Evolutionary conservation across 108 stramenopile genomes (phyloP).

Genomic region (Bacterosira constricta): DNA sequence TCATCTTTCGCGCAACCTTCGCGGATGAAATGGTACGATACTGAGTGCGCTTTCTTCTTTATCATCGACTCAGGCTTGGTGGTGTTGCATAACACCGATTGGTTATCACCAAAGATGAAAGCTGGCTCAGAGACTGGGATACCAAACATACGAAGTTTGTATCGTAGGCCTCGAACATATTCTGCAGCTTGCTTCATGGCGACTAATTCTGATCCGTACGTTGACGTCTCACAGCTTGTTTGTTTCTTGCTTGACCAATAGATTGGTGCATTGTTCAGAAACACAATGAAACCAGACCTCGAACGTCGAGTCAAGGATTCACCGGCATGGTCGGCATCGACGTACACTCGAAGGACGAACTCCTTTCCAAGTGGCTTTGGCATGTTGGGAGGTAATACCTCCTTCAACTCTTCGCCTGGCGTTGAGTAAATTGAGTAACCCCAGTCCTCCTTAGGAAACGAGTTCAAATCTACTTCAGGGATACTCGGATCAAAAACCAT

Average conservation of each 20-base stretch:
- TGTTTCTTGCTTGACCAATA: conserved; percentile 49
- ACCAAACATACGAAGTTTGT: conserved; percentile 63
- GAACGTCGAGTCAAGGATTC: conserved; percentile 30
- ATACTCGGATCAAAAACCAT: conserved; percentile 57
- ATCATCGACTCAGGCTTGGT: conserved; percentile 38
- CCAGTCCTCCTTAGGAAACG: conserved; percentile 40
- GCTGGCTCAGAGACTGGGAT: conserved; percentile 14
- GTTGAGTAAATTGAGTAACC: conserved; percentile 21
- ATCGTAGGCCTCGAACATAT: conserved; percentile 49
- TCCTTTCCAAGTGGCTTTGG: conserved; percentile 37
- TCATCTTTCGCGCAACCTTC: too few species aligned
- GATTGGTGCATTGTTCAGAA: neutral
- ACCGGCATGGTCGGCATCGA: conserved; percentile 53
- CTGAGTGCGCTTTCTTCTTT: conserved; percentile 46
- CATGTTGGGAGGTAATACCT: conserved; percentile 28
- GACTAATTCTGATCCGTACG: conserved; percentile 50
- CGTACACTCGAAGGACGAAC: conserved; percentile 25
- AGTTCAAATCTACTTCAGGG: conserved; percentile 21
- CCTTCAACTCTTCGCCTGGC: conserved; percentile 22
- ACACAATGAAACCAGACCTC: conserved; percentile 40
- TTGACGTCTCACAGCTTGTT: conserved; percentile 38
- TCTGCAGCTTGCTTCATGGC: conserved; percentile 57
- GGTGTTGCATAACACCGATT: conserved; percentile 41
- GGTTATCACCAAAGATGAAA: conserved; percentile 45
- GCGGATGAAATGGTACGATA: conserved; percentile 54